phyloP scores from a whole-genome alignment of 495 filamentous ascomycete genomes.

The Annulohypoxylon moriforme region DNA sequence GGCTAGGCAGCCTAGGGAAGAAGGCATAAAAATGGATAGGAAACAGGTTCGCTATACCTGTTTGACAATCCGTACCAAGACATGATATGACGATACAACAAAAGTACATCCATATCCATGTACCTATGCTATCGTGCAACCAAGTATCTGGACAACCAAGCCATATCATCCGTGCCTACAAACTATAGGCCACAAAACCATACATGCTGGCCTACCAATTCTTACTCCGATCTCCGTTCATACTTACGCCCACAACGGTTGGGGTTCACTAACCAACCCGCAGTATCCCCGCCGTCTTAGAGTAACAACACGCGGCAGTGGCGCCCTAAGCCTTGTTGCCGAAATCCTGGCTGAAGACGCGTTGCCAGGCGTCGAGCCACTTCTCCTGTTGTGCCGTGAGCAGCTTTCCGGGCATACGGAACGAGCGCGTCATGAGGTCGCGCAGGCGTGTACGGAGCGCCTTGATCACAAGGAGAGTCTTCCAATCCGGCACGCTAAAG shows the following conservation, averaged over 20 bases:
- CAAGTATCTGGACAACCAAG: too few species aligned
- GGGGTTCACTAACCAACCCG: background rate
- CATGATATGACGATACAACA: background rate
- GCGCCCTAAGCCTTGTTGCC: constrained; percentile 26
- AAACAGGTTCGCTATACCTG: background rate
- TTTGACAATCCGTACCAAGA: background rate
- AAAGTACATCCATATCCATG: constrained; percentile 2
- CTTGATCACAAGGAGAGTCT: constrained; percentile 86
- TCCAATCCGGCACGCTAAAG: constrained; percentile 92
- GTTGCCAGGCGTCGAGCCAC: constrained; percentile 79
- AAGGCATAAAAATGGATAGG: background rate
- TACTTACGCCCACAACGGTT: background rate
- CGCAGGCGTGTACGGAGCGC: constrained; percentile 73
- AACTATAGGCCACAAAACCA: background rate
- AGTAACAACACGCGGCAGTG: background rate
- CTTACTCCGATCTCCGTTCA: too few species aligned
- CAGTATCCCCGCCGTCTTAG: background rate
- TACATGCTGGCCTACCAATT: too few species aligned
- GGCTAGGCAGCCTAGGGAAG: background rate
- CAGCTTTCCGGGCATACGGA: constrained; percentile 78
- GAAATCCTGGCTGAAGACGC: constrained; percentile 57
- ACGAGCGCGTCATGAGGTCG: constrained; percentile 75
- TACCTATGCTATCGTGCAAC: background rate
- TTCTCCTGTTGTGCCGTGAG: constrained; percentile 72
- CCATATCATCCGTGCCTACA: too few species aligned